Conservation (phyloP, 768 basidiomycete genomes). For the Russula olivacea region DNA sequence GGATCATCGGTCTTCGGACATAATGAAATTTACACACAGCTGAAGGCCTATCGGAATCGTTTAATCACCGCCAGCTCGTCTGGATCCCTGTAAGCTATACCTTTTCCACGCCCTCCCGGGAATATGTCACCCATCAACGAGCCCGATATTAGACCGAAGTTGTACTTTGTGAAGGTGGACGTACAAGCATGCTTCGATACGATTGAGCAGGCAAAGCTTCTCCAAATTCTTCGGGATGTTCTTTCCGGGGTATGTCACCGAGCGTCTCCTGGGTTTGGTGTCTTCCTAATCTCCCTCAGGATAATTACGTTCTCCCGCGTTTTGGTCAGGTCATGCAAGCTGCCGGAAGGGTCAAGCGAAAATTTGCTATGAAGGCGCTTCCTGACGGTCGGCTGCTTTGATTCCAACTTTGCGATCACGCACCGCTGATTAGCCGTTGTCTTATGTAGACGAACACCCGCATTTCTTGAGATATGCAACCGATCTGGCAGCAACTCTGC, state of each 20-base stretch:
- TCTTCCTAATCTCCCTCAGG: constrained; percentile 38
- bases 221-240: constrained; percentile 67
- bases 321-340: constrained; percentile 60
- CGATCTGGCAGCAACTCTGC: constrained; percentile 56
- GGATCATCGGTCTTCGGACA: constrained; percentile 81
- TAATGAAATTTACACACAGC: constrained; percentile 70
- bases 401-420: background rate
- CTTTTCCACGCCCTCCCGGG: background rate
- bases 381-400: constrained; percentile 50
- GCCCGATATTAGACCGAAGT: constrained; percentile 53
- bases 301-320: constrained; percentile 62
- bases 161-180: constrained; percentile 97
- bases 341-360: constrained; percentile 51
- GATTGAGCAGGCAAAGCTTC: constrained; percentile 80
- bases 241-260: constrained; percentile 55
- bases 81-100: constrained; percentile 46
- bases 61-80: constrained; percentile 37
- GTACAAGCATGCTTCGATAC: constrained; percentile 96
- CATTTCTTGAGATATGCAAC: constrained; percentile 69
- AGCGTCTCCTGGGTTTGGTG: background rate
- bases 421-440: background rate
- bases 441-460: constrained; percentile 57
- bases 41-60: constrained; percentile 64
- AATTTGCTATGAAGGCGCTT: constrained; percentile 53
- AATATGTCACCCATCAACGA: background rate